Percentiles rank a stretch among this genome's conserved stretches.
Conservation (phyloP, 2,329 filamentous ascomycete species). For the Elsinoe ampelina region DNA sequence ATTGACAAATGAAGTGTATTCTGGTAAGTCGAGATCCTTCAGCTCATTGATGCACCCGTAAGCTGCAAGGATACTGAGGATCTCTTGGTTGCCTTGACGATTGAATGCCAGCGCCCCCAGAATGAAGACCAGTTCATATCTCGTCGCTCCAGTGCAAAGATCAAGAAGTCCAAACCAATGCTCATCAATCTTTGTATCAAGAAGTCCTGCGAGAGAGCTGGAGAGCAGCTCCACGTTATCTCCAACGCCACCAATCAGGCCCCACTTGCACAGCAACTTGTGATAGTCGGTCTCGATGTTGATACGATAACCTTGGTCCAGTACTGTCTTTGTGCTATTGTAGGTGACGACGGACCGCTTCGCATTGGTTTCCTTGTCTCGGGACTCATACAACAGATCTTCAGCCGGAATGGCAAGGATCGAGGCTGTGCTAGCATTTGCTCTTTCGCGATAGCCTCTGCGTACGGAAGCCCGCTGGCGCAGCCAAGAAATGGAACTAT, state of each 20-base stretch:
- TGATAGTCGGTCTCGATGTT: not conserved
- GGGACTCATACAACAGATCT: not conserved
- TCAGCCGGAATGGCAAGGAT: not conserved
- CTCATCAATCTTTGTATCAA: not conserved
- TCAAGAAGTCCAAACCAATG: slow-evolving; percentile 7
- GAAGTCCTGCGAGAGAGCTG: not conserved
- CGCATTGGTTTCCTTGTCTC: not conserved
- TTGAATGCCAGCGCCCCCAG: slow-evolving; percentile 3
- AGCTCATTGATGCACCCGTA: not conserved
- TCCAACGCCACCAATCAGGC: not conserved
- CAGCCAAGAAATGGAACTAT: not conserved
- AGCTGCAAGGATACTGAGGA: not conserved
- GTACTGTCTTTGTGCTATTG: not conserved
- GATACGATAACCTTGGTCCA: not conserved
- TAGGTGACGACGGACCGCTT: not conserved
- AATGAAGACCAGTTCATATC: not conserved
- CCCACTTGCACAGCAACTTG: not conserved
- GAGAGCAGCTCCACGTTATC: not conserved
- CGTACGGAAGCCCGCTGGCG: not conserved
- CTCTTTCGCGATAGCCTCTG: not conserved
- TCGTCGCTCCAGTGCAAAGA: not conserved
- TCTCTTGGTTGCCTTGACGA: slow-evolving; percentile 5
- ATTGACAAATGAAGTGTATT: not conserved
- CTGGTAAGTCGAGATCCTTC: not conserved
- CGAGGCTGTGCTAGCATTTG: not conserved